Conservation (phyloP, 345 rosid species). For the Lepidium aucheri region DNA sequence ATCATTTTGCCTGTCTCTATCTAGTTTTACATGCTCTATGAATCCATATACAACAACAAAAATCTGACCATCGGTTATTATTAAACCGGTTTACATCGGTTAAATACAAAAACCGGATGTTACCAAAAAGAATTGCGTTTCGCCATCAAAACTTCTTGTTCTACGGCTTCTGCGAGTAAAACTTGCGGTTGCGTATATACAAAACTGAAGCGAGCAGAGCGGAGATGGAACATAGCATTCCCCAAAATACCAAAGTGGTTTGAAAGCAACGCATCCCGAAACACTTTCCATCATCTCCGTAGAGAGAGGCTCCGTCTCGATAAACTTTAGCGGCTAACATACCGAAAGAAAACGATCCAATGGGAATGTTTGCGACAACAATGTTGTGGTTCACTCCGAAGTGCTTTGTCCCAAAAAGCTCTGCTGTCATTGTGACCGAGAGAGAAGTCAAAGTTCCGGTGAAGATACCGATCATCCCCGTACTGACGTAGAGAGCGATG, state of each 20-base stretch:
- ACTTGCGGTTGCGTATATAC: slow-evolving; percentile 43
- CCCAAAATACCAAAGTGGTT: slow-evolving; percentile 65
- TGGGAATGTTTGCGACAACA: slow-evolving; percentile 65
- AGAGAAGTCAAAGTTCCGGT: slow-evolving; percentile 79
- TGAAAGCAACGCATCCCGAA: slow-evolving; percentile 59
- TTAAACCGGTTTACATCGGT: background rate
- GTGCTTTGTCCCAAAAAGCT: slow-evolving; percentile 64
- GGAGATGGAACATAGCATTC: slow-evolving; percentile 47
- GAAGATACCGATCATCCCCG: slow-evolving; percentile 55
- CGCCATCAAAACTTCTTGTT: background rate
- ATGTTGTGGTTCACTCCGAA: slow-evolving; percentile 86
- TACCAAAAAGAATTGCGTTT: background rate
- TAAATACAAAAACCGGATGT: background rate
- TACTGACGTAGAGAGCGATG: slow-evolving; percentile 48
- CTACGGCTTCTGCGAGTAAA: slow-evolving; percentile 29
- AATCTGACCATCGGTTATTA: background rate
- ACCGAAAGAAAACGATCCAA: slow-evolving; percentile 76
- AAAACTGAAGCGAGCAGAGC: slow-evolving; percentile 45
- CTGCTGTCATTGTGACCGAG: slow-evolving; percentile 57
- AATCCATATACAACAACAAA: background rate
- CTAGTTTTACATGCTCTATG: background rate
- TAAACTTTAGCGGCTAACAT: slow-evolving; percentile 60
- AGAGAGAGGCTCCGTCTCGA: slow-evolving; percentile 25
- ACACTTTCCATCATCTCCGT: slow-evolving; percentile 39
- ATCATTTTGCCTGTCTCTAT: background rate